Conservation (phyloP, 805 yeast species). For the Wickerhamia fluorescens region DNA sequence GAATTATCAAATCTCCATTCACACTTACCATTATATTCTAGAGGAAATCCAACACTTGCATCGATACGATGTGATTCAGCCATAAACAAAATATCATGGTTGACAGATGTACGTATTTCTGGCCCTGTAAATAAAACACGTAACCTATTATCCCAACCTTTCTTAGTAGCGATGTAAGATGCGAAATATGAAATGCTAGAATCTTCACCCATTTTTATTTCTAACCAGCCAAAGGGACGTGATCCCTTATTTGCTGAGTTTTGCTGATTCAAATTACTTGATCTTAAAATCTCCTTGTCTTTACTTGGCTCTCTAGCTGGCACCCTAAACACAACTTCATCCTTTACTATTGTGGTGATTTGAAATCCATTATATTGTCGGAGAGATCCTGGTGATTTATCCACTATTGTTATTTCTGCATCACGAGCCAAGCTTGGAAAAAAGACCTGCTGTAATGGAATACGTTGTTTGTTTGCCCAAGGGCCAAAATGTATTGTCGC, state of each 20-base stretch:
- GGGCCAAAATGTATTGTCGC: slow-evolving; percentile 84
- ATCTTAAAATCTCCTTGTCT: slow-evolving; percentile 35
- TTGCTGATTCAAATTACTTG: slow-evolving; percentile 4
- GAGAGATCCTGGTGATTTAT: slow-evolving; percentile 35
- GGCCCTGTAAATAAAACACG: slow-evolving; percentile 42
- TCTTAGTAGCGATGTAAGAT: slow-evolving; percentile 45
- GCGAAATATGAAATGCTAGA: slow-evolving; percentile 42
- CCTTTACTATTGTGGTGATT: slow-evolving; percentile 49
- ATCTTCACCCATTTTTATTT: slow-evolving; percentile 50
- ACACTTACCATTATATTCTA: slow-evolving; percentile 76
- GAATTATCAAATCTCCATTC: slow-evolving; percentile 56
- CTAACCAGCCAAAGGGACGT: slow-evolving; percentile 91
- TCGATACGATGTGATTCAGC: slow-evolving; percentile 51
- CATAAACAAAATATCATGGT: slow-evolving; percentile 71
- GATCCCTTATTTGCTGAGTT: slow-evolving; percentile 12
- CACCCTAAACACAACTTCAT: slow-evolving; percentile 61
- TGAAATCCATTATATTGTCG: slow-evolving; percentile 55
- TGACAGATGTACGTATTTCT: slow-evolving; percentile 75
- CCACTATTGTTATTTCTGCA: slow-evolving; percentile 10
- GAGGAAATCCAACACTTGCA: slow-evolving; percentile 61
- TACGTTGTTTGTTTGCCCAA: slow-evolving; percentile 87
- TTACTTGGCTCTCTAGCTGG: slow-evolving; percentile 86
- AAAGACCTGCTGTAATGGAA: slow-evolving; percentile 53
- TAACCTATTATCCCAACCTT: slow-evolving; percentile 49
- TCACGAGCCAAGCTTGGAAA: slow-evolving; percentile 65